These are phyloP conservation scores for Waitea zeae DNA, from an alignment of 1,284 basidiomycete genomes.

Conservation along the genomic window DNA sequence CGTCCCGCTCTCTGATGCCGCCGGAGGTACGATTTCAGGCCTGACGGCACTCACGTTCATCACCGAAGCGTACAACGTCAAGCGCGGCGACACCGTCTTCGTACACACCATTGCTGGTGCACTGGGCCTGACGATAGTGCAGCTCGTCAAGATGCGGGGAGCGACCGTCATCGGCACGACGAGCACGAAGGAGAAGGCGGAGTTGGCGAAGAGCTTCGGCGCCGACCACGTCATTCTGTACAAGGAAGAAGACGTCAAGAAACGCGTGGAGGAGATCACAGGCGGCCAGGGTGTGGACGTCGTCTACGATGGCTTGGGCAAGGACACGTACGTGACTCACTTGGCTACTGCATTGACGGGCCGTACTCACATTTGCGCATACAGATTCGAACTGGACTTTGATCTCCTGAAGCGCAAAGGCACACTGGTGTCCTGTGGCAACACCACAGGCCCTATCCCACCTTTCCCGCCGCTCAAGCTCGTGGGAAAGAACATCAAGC, in stretches of 20 bases:
- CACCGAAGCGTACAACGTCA: slow-evolving; percentile 71
- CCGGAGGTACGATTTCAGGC: slow-evolving; percentile 57
- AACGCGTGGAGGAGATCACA: slow-evolving; percentile 62
- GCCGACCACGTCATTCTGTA: slow-evolving; percentile 83
- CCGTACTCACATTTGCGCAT: slow-evolving; percentile 1
- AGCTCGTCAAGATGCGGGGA: slow-evolving; percentile 50
- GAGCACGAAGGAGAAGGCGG: slow-evolving; percentile 72
- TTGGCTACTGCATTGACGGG: not conserved
- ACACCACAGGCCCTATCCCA: slow-evolving; percentile 70
- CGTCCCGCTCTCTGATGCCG: slow-evolving; percentile 49
- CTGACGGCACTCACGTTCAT: slow-evolving; percentile 70
- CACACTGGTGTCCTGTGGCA: slow-evolving; percentile 77
- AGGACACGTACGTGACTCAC: slow-evolving; percentile 51
- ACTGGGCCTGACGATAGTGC: slow-evolving; percentile 43
- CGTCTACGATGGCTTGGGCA: slow-evolving; percentile 89
- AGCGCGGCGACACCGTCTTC: slow-evolving; percentile 51
- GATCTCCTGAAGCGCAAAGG: slow-evolving; percentile 67
- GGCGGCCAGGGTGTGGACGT: slow-evolving; percentile 74
- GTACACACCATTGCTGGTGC: slow-evolving; percentile 86
- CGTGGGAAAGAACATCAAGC: slow-evolving; percentile 67
- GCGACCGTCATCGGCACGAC: slow-evolving; percentile 92
- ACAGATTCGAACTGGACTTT: slow-evolving; percentile 72
- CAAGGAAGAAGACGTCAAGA: slow-evolving; percentile 49
- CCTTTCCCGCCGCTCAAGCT: slow-evolving; percentile 66
- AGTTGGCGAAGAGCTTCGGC: slow-evolving; percentile 63